Evolutionary conservation across 2,329 filamentous ascomycete genomes (phyloP), one percentile per base, ranked within the genome.

Genomic region (Blastomyces parvus): DNA sequence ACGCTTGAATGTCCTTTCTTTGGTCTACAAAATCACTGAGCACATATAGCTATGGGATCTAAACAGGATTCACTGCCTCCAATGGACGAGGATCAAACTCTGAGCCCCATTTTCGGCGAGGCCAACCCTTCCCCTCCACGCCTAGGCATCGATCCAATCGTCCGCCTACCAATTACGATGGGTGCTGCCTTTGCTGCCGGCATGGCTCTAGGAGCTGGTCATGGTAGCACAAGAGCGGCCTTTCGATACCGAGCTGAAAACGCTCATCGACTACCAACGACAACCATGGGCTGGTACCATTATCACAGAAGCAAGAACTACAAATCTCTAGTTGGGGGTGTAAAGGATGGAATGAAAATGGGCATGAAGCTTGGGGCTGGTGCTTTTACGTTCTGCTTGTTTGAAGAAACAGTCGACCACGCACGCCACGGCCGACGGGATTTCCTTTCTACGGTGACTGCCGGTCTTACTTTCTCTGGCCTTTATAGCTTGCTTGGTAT

Each of bases 271-370:
- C 86, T 97, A 66, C 94, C 94, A 25, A 86, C 85, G 3, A 87
- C 87, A 0, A 87, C 90, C 33, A 85, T 87, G 1, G 93, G 91
- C 22, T 99, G 94, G 94, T 99, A 93, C 74, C 84, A 97, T n/a
- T 99, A 99, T 76, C 93, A 97, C 80, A 97, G 97, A 78, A 90
- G 86, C 73, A 97, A 97, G 77, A 97, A 96, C 77, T 97, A 99
- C 79, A 86, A 91, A 70, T 84, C 88, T 60, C 87, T 90, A 70
- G 83, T 88, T 27, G 89, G 88, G 6, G 93, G 89, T 0, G 79
- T 95, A 22, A 85, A 85, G 61, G 91, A 96, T 71, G 94, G 91
- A 0, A 69, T 90, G 59, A 86, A 83, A 67, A 90, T 94, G 82
- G 91, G 88, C 1, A 73, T 79, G 40, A 86, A 84, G 68, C 81